Percentiles rank a stretch among this genome's conserved stretches.
phyloP scores from a whole-genome alignment of 164 flowering plant genomes.

The Vitis labrusca region DNA sequence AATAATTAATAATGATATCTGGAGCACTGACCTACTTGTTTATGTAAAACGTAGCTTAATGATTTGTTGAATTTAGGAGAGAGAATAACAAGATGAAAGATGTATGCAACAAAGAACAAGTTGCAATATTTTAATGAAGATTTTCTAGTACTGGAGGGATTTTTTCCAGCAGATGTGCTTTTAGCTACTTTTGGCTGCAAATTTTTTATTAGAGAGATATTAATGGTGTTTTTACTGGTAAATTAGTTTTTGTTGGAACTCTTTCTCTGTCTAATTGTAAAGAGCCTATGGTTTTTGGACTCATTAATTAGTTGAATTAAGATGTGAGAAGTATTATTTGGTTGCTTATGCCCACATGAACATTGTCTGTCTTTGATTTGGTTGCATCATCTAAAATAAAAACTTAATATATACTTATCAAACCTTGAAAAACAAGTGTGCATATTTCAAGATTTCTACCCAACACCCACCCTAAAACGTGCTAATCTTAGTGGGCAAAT shows the following conservation, averaged over 20 bases:
- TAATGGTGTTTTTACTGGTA: not conserved
- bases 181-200: not conserved
- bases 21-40: constrained; percentile 1
- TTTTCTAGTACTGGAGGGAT: not conserved
- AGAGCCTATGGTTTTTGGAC: not conserved
- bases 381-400: too few species aligned
- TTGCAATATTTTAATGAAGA: not conserved
- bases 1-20: not conserved
- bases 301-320: not conserved
- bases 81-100: not conserved
- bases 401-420: too few species aligned
- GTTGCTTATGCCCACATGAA: not conserved
- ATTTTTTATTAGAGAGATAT: not conserved
- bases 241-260: not conserved
- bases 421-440: not conserved
- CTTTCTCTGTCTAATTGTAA: not conserved
- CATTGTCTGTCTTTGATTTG: too few species aligned
- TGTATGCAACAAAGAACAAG: not conserved
- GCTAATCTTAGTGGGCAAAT: not conserved
- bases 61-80: not conserved
- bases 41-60: not conserved
- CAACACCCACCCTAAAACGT: not conserved
- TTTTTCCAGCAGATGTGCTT: not conserved
- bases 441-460: not conserved
- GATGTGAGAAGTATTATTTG: not conserved